Conservation (phyloP, 225 moss, liverwort and hornwort genomes). For the Antitrichia curtipendula region DNA sequence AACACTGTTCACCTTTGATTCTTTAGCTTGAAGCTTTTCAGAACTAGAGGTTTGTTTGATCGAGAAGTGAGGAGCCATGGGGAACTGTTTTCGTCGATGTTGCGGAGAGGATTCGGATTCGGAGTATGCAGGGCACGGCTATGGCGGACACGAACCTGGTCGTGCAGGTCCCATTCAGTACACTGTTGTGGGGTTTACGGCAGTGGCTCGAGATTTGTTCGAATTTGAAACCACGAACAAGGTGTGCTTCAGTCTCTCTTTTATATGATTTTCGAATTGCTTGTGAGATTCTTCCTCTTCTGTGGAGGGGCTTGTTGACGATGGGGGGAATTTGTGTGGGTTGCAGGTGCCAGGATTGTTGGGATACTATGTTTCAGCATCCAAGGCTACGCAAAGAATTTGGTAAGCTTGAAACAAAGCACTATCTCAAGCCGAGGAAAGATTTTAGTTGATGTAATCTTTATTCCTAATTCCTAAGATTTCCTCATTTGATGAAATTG, state of each 20-base stretch:
- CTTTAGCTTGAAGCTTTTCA: not conserved
- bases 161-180: not conserved
- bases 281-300: not conserved
- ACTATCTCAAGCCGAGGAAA: not conserved
- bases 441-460: not conserved
- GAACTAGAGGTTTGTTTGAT: not conserved
- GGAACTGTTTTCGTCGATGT: slow-evolving; percentile 22
- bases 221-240: slow-evolving; percentile 27
- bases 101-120: not conserved
- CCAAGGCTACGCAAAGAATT: slow-evolving; percentile 10
- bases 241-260: not conserved
- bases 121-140: not conserved
- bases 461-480: no score
- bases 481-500: not conserved
- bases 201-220: slow-evolving; percentile 26
- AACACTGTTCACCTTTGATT: not conserved
- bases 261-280: not conserved
- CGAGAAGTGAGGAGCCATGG: slow-evolving; percentile 5
- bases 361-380: slow-evolving; percentile 12
- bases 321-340: not conserved
- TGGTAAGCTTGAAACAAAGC: slow-evolving; percentile 14
- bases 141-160: not conserved
- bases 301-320: not conserved
- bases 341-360: slow-evolving; percentile 25
- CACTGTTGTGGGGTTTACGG: slow-evolving; percentile 5